These are phyloP conservation scores for Straminergon stramineum DNA, from an alignment of 225 moss, liverwort and hornwort species.

Conservation along the genomic window DNA sequence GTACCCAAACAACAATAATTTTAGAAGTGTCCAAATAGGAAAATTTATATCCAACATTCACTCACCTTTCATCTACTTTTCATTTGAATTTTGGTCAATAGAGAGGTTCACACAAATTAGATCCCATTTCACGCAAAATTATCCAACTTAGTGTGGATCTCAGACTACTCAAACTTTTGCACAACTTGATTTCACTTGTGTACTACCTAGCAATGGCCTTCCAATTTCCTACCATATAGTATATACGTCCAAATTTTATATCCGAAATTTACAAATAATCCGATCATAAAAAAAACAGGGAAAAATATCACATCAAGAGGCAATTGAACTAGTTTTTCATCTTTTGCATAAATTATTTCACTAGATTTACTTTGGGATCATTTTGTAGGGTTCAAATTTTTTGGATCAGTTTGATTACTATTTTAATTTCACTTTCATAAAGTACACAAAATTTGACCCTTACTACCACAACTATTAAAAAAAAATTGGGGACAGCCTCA, in stretches of 20 bases:
- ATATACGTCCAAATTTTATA: neutral
- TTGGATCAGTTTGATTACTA: neutral
- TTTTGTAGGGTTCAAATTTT: neutral
- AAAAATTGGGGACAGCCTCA: neutral
- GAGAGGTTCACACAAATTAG: too few relatives aligned
- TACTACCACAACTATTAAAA: neutral
- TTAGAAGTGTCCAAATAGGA: accelerated
- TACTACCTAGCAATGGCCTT: neutral
- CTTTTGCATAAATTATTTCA: neutral
- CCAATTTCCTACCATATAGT: neutral
- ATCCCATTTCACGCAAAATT: neutral
- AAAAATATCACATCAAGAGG: neutral
- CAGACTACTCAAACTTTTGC: neutral
- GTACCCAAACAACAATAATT: neutral
- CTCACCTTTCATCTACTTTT: neutral
- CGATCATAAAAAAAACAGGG: neutral
- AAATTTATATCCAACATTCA: neutral
- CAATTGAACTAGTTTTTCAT: neutral
- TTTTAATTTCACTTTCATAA: neutral
- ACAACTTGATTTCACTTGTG: neutral
- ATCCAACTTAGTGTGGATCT: neutral
- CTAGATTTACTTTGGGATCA: neutral
- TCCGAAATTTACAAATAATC: neutral
- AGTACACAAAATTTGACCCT: neutral
- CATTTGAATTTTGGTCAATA: neutral